Evolutionary conservation across 768 basidiomycete species (phyloP).

Genomic region (Psilocybe tampanensis): DNA sequence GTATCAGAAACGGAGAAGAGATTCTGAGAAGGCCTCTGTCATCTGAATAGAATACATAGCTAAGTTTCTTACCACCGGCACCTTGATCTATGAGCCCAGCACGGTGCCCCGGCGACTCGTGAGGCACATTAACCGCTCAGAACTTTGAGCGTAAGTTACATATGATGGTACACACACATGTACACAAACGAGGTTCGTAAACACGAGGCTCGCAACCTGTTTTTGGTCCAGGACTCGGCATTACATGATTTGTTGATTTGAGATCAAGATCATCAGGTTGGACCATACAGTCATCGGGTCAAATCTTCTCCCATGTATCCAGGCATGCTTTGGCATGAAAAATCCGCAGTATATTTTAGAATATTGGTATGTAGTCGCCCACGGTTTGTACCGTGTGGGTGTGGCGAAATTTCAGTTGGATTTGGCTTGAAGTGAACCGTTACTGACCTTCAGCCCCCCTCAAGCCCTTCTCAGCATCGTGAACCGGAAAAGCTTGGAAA

Average conservation of each 20-base stretch:
- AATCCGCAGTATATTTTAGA: too few species aligned
- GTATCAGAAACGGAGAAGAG: slow-evolving; percentile 1
- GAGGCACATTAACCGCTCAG: neutral
- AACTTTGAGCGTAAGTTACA: neutral
- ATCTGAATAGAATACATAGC: too few species aligned
- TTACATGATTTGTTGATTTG: neutral
- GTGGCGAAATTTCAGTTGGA: too few species aligned
- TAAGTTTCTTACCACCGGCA: too few species aligned
- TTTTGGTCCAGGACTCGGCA: slow-evolving; percentile 7
- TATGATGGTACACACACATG: neutral
- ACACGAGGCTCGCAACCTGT: slow-evolving; percentile 25
- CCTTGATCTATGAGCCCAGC: too few species aligned
- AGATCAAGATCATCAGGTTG: neutral
- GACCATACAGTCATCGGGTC: neutral
- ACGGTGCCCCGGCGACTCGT: neutral
- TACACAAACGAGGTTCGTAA: neutral
- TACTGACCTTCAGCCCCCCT: too few species aligned
- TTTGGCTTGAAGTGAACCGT: neutral
- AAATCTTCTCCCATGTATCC: neutral
- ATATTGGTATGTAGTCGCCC: too few species aligned
- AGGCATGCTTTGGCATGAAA: too few species aligned
- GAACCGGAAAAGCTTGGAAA: too few species aligned
- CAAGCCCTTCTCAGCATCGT: too few species aligned
- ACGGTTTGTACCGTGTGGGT: too few species aligned
- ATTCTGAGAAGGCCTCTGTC: neutral